These are phyloP conservation scores for Globomyces sp. DNA, from an alignment of 371 early-diverging fungal genomes.

Conservation along the genomic window DNA sequence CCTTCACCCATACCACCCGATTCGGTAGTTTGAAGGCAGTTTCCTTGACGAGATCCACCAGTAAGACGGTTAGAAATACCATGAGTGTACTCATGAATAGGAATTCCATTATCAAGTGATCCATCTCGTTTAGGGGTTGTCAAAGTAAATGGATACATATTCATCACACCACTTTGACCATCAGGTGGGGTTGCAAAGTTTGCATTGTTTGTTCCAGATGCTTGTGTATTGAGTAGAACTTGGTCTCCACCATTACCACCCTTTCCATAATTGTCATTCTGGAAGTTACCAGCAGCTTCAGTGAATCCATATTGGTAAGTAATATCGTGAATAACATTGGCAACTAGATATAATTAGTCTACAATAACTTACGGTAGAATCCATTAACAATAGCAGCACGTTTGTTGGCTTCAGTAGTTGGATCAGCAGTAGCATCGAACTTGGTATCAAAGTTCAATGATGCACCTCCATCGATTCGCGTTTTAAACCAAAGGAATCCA, in stretches of 20 bases:
- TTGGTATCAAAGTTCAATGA: constrained; percentile 11
- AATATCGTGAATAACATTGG: constrained; percentile 44
- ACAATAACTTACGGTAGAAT: constrained; percentile 24
- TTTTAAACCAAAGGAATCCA: not conserved
- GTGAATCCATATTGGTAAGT: constrained; percentile 43
- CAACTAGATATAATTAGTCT: not conserved
- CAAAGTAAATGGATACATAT: constrained; percentile 30
- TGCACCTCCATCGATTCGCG: not conserved
- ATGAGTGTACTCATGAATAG: constrained; percentile 52
- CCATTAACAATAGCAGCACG: constrained; percentile 32
- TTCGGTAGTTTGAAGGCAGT: constrained; percentile 18
- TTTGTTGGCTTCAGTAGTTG: constrained; percentile 17
- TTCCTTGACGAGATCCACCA: constrained; percentile 62
- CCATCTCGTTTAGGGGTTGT: constrained; percentile 38
- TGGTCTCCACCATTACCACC: constrained; percentile 59
- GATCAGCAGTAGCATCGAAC: constrained; percentile 14
- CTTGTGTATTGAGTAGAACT: constrained; percentile 54
- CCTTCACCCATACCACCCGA: constrained; percentile 40
- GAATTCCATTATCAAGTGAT: constrained; percentile 40
- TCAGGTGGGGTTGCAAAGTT: constrained; percentile 47
- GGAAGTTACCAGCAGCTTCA: constrained; percentile 54
- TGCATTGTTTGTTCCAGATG: constrained; percentile 23
- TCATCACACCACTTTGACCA: constrained; percentile 36
- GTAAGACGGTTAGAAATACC: constrained; percentile 60
- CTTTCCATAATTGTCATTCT: constrained; percentile 39